Evolutionary conservation across 257 asterid genomes (phyloP), one percentile per base, ranked within the genome.

Genomic region (Nicotiana undulata): DNA sequence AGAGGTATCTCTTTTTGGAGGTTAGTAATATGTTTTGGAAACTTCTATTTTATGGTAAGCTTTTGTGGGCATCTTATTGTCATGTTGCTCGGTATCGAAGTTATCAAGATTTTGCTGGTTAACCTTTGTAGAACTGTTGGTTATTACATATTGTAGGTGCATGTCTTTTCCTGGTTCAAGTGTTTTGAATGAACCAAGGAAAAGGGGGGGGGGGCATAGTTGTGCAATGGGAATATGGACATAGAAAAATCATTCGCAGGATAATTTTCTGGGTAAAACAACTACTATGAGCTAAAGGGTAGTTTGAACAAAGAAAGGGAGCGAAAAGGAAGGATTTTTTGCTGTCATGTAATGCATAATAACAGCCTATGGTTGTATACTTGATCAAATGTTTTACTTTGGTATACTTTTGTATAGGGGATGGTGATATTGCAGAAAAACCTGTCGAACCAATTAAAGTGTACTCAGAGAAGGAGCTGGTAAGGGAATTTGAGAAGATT

Each of bases 1-100:
- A 0, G 99, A 96, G 89, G 91, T 67, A 75, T 92, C 99, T 82
- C 97, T 94, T 66, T 94, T 96, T 83, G 99, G 98, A 92, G 99
- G 99, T 94, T 85, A 86, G 97, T 89, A 67, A 72, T 46, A 72
- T 46, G 40, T 20, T 56, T 22, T 22, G 40, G 60, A 46, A 46
- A 22, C 22, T 72, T 72, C 37, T 72, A 46, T 46, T 44, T 68
- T 72, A 20, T 70, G 49, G 12, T 22, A 44, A 44, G 77, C 59
- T 46, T 44, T 72, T 72, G 37, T 72, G 13, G 37, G 77, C 59
- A 44, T 70, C 77, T 37, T 46, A 44, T 46, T 46, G 59, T 22
- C 77, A 44, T 44, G 77, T 72, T 72, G 28, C 16, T 60, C 3
- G 59, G 22, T 44, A 22, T 44, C 44, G 26, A 66, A 70, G 37